Evolutionary conservation across 495 filamentous ascomycete species (phyloP).

Genomic region (Hypoxylon rickii): DNA sequence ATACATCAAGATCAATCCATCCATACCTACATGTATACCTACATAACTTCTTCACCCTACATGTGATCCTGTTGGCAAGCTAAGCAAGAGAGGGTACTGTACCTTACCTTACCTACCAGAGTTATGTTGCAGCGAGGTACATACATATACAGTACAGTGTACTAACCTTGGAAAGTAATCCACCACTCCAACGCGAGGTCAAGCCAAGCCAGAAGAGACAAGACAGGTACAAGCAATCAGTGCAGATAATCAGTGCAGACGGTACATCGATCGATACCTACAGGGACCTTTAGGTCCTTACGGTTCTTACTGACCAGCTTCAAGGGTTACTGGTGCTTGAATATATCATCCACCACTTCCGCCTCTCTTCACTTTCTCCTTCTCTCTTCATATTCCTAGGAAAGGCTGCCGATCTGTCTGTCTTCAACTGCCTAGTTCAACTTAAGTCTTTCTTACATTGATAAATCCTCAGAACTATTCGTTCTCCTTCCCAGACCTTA

Average conservation of each 20-base stretch:
- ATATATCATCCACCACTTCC: constrained; percentile 36
- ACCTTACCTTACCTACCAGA: constrained; percentile 1
- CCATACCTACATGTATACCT: too few species aligned
- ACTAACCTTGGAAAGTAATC: constrained; percentile 1
- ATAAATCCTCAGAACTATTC: constrained; percentile 6
- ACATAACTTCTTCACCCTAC: too few species aligned
- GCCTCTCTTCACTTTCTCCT: constrained; percentile 20
- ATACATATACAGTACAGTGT: background rate
- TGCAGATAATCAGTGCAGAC: too few species aligned
- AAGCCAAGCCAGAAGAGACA: constrained; percentile 8
- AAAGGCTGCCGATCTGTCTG: constrained; percentile 12
- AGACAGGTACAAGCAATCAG: background rate
- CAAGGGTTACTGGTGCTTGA: constrained; percentile 19
- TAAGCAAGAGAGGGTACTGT: too few species aligned
- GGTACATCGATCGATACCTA: background rate
- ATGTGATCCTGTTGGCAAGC: too few species aligned
- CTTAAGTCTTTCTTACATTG: background rate
- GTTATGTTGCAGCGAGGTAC: constrained; percentile 29
- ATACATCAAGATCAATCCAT: too few species aligned
- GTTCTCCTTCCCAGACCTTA: too few species aligned
- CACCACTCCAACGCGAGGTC: constrained; percentile 24
- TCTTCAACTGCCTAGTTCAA: background rate
- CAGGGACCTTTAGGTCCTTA: too few species aligned
- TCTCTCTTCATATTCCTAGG: constrained; percentile 13
- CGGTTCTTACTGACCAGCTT: constrained; percentile 10